phyloP scores from a whole-genome alignment of 176 grass and related monocot species.

The Elaeis guineensis region DNA sequence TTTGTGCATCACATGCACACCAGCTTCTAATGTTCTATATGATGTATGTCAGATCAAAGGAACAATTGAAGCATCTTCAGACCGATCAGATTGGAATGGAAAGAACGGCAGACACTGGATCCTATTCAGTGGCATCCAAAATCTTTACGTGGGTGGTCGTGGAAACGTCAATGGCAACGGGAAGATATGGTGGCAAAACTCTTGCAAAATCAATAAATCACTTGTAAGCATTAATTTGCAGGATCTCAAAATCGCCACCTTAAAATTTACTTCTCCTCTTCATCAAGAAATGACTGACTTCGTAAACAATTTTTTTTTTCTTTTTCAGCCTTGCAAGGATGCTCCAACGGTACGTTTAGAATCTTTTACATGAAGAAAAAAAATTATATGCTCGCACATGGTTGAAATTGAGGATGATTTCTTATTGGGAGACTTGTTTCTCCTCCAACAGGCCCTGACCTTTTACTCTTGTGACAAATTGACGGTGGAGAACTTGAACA shows the following conservation, averaged over 20 bases:
- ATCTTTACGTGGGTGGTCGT: conserved; percentile 43
- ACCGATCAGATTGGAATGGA: conserved; percentile 29
- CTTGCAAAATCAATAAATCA: conserved; percentile 58
- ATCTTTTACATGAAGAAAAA: too few relatives aligned
- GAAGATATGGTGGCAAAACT: conserved; percentile 58
- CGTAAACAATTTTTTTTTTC: background rate
- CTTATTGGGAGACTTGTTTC: background rate
- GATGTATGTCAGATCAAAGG: conserved; percentile 42
- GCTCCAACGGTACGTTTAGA: conserved; percentile 48
- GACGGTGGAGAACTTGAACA: conserved; percentile 29
- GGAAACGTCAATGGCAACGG: conserved; percentile 69
- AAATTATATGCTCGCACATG: too few relatives aligned
- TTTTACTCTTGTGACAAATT: conserved; percentile 46
- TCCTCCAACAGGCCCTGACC: conserved; percentile 29
- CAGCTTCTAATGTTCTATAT: background rate
- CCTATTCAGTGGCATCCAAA: conserved; percentile 17
- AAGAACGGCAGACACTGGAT: conserved; percentile 42
- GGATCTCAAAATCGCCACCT: background rate
- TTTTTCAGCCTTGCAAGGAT: conserved; percentile 46
- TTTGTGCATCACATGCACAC: too few relatives aligned
- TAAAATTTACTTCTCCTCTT: background rate
- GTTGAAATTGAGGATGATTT: too few relatives aligned
- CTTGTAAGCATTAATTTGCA: conserved; percentile 23
- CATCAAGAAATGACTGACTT: conserved; percentile 8
- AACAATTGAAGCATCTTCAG: conserved; percentile 39